phyloP scores from a whole-genome alignment of 192 early-diverging fungal genomes.

The Mortierella hygrophila region DNA sequence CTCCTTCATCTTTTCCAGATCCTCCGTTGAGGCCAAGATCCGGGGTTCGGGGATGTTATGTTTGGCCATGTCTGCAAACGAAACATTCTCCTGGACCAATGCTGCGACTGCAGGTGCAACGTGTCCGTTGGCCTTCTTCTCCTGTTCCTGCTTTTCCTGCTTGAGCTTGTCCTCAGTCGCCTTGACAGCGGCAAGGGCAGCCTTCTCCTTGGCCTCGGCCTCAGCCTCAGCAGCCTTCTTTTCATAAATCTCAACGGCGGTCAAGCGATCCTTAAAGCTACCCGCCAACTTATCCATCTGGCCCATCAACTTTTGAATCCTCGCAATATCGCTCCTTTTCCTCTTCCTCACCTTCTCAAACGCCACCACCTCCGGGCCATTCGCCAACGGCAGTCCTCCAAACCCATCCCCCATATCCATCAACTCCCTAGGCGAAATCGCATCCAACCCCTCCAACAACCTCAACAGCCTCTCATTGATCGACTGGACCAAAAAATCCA shows the following conservation, averaged over 20 bases:
- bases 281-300: constrained; percentile 43
- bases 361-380: constrained; percentile 30
- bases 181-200: not conserved
- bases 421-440: constrained; percentile 48
- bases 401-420: constrained; percentile 47
- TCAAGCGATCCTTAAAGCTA: constrained; percentile 32
- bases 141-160: constrained; percentile 4
- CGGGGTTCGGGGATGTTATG: constrained; percentile 26
- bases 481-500: constrained; percentile 40
- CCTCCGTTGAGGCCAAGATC: constrained; percentile 25
- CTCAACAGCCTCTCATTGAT: constrained; percentile 35
- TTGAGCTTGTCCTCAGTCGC: not conserved
- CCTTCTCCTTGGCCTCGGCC: constrained; percentile 13
- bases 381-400: constrained; percentile 21
- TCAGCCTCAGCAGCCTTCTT: constrained; percentile 33
- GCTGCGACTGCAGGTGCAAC: not conserved
- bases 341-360: constrained; percentile 51
- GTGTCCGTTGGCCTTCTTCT: constrained; percentile 16
- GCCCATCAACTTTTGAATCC: constrained; percentile 34
- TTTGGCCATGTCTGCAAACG: constrained; percentile 27
- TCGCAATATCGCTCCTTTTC: constrained; percentile 29
- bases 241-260: constrained; percentile 31
- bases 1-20: constrained; percentile 53
- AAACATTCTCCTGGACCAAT: constrained; percentile 20
- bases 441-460: constrained; percentile 33